A percentile compares a stretch with the other conserved stretches of the same genome.
Evolutionary conservation across 192 early-diverging fungal species (phyloP).

Genomic region (Mortierella alpina): DNA sequence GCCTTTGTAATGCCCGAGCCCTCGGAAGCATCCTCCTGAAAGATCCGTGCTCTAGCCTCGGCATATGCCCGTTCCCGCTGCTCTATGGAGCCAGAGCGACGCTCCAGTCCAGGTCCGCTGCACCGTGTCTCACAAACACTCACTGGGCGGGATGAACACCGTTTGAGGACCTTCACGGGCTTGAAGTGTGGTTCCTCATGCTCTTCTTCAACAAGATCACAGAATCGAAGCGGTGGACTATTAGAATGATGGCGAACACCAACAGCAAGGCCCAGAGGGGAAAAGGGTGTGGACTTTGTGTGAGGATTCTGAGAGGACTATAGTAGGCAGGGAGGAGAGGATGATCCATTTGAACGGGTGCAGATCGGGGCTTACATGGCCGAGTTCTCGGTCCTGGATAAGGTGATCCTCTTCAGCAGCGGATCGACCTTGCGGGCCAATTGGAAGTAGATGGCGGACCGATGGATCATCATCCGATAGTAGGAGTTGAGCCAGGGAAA

Average conservation of each 20-base stretch:
- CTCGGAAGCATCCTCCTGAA: constrained; percentile 40
- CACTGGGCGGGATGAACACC: constrained; percentile 18
- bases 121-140: constrained; percentile 21
- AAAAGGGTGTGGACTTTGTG: no score
- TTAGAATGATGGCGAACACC: neutral
- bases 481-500: constrained; percentile 79
- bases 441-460: constrained; percentile 71
- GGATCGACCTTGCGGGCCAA: constrained; percentile 68
- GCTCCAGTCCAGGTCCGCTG: neutral
- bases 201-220: constrained; percentile 56
- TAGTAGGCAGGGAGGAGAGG: neutral
- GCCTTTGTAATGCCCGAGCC: neutral
- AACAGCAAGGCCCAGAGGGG: neutral
- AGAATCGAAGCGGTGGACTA: constrained; percentile 56
- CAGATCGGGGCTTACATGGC: constrained; percentile 60
- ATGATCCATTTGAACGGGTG: neutral
- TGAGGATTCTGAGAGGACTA: neutral
- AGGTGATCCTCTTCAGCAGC: constrained; percentile 56
- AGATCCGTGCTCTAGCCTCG: constrained; percentile 76
- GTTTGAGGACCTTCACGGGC: constrained; percentile 61
- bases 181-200: constrained; percentile 19
- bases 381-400: constrained; percentile 64
- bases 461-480: constrained; percentile 77
- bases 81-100: constrained; percentile 63
- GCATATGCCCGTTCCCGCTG: constrained; percentile 74